Evolutionary conservation across 805 yeast genomes (phyloP), one percentile per base, ranked within the genome.

Genomic region (Pichia phayaonensis): DNA sequence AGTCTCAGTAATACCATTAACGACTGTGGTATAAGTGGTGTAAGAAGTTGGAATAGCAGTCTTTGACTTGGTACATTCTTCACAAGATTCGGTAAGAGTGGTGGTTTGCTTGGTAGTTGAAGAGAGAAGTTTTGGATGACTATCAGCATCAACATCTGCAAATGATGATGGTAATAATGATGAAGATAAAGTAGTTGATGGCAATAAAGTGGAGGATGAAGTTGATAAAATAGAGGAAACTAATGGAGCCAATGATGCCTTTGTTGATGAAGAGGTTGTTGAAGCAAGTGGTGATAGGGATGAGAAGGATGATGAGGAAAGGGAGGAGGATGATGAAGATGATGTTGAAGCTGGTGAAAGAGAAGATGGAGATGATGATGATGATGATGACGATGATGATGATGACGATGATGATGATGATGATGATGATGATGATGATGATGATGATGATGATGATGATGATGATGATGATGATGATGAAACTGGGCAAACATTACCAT

Each of bases 11-110:
- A 31, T 41, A 36, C 49, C 55, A 23, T 48, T 45, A 16, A 42
- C 16, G 18, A 45, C 55, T n/a, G 56, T 52, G 2, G 54, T 51
- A 27, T 45, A 48, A 13, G 51, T 46, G 15, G 56, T 49, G 23
- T 40, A 43, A 2, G 48, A 42, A 18, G 49, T 46, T 40, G 45
- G 18, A 15, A 22, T 21, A 5, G 46, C 40, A 11, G 47, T 51
- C 29, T 40, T 20, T 6, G 27, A 36, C 20, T 22, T 22, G 6
- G 43, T n/a, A 40, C 47, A 45, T 45, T 38, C 39, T 38, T 45
- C 38, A 48, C 51, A 49, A 20, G 54, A 10, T 21, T 44, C 47
- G 16, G 46, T 42, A 10, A 41, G 18, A 8, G 45, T 44, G 1
- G 42, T 44, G 21, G 31, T 41, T 12, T 24, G 6, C 16, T 41